phyloP scores from a whole-genome alignment of 2,329 filamentous ascomycete species.

The Fusarium stilboides region DNA sequence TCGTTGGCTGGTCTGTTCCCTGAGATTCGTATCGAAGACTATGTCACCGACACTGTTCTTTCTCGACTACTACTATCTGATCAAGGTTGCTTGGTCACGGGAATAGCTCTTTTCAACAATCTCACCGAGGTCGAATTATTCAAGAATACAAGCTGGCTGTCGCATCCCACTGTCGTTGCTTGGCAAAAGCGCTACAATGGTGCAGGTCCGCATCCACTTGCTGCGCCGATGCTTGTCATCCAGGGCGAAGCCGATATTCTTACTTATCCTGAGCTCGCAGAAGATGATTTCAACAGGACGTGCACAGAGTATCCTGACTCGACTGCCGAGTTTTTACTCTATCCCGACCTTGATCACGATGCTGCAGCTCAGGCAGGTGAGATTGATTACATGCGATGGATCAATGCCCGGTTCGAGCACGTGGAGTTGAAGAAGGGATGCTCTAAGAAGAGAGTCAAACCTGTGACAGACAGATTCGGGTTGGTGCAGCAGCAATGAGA shows the following conservation, averaged over 20 bases:
- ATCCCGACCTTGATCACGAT: constrained; percentile 8
- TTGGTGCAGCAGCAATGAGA: too few species aligned
- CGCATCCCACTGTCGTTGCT: constrained; percentile 16
- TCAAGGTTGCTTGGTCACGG: constrained; percentile 9
- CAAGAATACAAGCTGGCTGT: constrained; percentile 27
- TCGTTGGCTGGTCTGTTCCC: neutral
- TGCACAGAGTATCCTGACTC: constrained; percentile 21
- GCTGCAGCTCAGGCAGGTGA: neutral
- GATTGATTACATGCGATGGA: too few species aligned
- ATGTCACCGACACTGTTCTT: constrained; percentile 11
- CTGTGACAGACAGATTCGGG: too few species aligned
- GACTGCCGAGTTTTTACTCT: neutral
- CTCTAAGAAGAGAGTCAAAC: too few species aligned
- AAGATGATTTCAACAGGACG: constrained; percentile 17
- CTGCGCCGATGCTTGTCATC: constrained; percentile 26
- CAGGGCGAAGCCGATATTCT: constrained; percentile 23
- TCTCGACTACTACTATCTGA: constrained; percentile 12
- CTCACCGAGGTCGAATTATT: constrained; percentile 4
- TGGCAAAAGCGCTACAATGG: constrained; percentile 36
- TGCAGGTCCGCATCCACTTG: constrained; percentile 7
- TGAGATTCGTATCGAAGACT: constrained; percentile 19
- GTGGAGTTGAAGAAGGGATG: too few species aligned
- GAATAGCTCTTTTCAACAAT: neutral
- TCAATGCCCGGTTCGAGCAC: too few species aligned
- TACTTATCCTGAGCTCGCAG: constrained; percentile 4